Evolutionary conservation across 2,329 filamentous ascomycete species (phyloP), one percentile per base, ranked within the genome.

Genomic region (Alternaria hordeiaustralica): DNA sequence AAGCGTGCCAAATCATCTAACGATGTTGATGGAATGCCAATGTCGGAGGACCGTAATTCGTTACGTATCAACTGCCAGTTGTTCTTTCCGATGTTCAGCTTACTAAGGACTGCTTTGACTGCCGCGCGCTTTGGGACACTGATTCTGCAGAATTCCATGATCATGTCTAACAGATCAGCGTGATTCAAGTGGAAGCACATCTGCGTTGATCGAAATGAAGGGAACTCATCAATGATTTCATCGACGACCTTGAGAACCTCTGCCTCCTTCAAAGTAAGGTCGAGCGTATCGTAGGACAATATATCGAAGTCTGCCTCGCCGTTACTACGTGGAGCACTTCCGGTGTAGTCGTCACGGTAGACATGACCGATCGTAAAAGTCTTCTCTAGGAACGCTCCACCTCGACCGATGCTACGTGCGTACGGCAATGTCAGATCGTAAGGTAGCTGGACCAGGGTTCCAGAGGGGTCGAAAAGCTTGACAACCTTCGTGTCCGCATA

Each of bases 291-390:
- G 47, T 88, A 87, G 1, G 94, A 95, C n/a, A 97, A 87, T 63
- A 99, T 94, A 80, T 99, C 96, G 78, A 98, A 99, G 78, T 98
- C 94, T 3, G 96, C 94, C 76, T 98, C 96, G 10, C 92, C 91
- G 76, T 93, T 91, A 73, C 90, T 91, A 60, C 87, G 87, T 7
- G 96, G 96, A 70, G 97, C 92, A 3, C 93, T 92, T 8, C 93
- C 94, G 59, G 89, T 90, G 53, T 89, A 85, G 49, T 87, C 89
- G 67, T 96, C 92, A 44, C 96, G 88, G 76, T 93, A 98, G 1
- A 98, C 94, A 33, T 87, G 90, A 7, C 94, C 94, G 77, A 99
- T 97, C 0, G 92, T 89, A 78, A 93, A 97, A 0, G 92, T 92
- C 68, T 93, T 92, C 69, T 92, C 88, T 6, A 93, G 82, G 1